Evolutionary conservation across 192 early-diverging fungal genomes (phyloP).

Genomic region (Coemansia sp.): DNA sequence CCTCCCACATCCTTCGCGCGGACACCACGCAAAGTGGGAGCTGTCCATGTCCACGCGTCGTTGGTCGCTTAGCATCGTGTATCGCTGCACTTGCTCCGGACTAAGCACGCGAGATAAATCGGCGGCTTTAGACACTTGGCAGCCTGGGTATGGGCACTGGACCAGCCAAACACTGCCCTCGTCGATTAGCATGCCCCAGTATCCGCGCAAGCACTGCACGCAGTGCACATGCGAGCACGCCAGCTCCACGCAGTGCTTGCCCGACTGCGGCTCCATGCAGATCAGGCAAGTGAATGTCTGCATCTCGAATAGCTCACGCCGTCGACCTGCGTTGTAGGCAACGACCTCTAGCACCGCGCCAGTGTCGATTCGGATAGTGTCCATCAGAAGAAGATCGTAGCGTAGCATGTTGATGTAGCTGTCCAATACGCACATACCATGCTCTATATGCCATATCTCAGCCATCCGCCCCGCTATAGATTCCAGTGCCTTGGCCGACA

Average conservation of each 20-base stretch:
- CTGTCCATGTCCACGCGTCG: constrained; percentile 17
- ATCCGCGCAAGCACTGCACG: constrained; percentile 14
- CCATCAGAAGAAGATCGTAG: not conserved
- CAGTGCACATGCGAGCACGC: constrained; percentile 30
- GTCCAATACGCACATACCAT: constrained; percentile 26
- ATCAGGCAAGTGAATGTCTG: constrained; percentile 22
- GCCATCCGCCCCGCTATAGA: not conserved
- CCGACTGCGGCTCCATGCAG: constrained; percentile 36
- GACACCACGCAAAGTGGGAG: constrained; percentile 21
- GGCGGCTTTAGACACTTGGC: not conserved
- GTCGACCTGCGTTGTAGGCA: not conserved
- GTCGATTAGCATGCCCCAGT: constrained; percentile 21
- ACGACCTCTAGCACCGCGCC: not conserved
- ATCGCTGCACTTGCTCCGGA: constrained; percentile 4
- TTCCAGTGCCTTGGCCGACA: not conserved
- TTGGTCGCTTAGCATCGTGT: constrained; percentile 9
- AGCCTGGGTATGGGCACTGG: constrained; percentile 16
- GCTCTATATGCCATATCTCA: constrained; percentile 13
- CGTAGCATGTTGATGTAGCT: constrained; percentile 9
- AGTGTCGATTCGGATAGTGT: not conserved
- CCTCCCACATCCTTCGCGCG: constrained; percentile 16
- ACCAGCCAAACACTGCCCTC: constrained; percentile 24
- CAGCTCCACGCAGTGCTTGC: constrained; percentile 23
- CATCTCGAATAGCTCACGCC: constrained; percentile 12
- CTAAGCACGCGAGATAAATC: not conserved